phyloP scores from a whole-genome alignment of 2,329 filamentous ascomycete species.

The Epichloe uncinata region DNA sequence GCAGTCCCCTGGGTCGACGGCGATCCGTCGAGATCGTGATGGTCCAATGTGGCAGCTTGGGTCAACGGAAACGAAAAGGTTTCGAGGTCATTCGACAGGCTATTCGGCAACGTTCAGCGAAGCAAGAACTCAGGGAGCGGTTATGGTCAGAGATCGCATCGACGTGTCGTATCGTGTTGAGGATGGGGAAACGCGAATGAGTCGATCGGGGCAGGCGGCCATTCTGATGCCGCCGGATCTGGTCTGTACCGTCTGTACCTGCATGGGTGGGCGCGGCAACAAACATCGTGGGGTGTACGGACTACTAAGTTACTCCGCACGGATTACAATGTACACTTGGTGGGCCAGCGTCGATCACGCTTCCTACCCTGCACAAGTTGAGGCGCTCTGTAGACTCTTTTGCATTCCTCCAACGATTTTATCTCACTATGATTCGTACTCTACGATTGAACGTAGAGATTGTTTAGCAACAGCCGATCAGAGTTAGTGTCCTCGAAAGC shows the following conservation, averaged over 20 bases:
- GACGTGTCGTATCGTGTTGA: neutral
- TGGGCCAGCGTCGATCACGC: too few relatives aligned
- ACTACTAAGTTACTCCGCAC: too few relatives aligned
- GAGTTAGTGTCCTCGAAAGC: too few relatives aligned
- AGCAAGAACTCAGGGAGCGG: neutral
- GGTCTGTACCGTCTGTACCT: neutral
- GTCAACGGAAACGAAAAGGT: neutral
- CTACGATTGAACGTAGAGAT: too few relatives aligned
- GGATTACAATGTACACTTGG: too few relatives aligned
- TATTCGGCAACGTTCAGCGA: neutral
- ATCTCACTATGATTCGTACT: too few relatives aligned
- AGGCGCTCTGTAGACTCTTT: too few relatives aligned
- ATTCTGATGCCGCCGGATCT: neutral
- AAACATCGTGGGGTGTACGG: too few relatives aligned
- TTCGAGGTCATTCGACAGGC: neutral
- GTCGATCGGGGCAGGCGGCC: neutral
- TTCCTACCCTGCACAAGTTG: too few relatives aligned
- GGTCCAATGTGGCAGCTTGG: slow-evolving; percentile 7
- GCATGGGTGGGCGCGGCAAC: too few relatives aligned
- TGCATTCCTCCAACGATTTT: too few relatives aligned
- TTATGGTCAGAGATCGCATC: neutral
- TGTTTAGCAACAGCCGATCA: too few relatives aligned
- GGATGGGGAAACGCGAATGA: neutral
- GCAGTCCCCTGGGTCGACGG: slow-evolving; percentile 7
- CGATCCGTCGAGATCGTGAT: slow-evolving; percentile 6